Conservation (phyloP, 2,329 filamentous ascomycete species). For the Bisporella sp. region DNA sequence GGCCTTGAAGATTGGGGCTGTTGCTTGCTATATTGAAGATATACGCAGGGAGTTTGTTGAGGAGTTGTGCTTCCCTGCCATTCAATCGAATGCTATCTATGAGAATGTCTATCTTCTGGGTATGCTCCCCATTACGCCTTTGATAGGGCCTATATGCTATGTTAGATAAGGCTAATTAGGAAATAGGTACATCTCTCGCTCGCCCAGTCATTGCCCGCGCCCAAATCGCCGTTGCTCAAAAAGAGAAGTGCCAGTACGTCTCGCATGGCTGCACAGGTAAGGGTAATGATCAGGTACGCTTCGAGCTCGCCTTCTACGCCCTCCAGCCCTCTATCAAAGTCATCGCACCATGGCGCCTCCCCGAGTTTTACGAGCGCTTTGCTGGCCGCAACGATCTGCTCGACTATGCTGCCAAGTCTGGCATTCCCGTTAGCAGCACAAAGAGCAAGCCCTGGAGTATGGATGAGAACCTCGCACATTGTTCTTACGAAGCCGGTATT, state of each 20-base stretch:
- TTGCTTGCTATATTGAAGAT: slow-evolving; percentile 43
- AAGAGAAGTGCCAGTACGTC: slow-evolving; percentile 44
- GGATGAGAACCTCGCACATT: slow-evolving; percentile 70
- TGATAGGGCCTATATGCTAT: neutral
- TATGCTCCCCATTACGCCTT: slow-evolving; percentile 20
- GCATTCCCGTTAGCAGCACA: slow-evolving; percentile 66
- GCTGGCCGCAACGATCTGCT: slow-evolving; percentile 66
- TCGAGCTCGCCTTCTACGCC: slow-evolving; percentile 56
- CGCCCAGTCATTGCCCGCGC: slow-evolving; percentile 64
- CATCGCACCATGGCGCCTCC: slow-evolving; percentile 68
- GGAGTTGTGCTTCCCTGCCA: slow-evolving; percentile 65
- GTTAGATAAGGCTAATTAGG: neutral
- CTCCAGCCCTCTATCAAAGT: slow-evolving; percentile 60
- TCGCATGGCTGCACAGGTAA: slow-evolving; percentile 55
- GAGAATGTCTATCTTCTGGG: slow-evolving; percentile 59
- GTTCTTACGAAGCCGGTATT: slow-evolving; percentile 72
- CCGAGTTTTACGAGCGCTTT: slow-evolving; percentile 65
- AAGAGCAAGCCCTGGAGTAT: slow-evolving; percentile 65
- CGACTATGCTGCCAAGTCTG: slow-evolving; percentile 59
- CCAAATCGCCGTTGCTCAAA: slow-evolving; percentile 56
- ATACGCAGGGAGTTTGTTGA: slow-evolving; percentile 72
- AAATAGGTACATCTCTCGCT: slow-evolving; percentile 52
- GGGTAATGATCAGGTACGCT: slow-evolving; percentile 60
- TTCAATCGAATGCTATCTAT: slow-evolving; percentile 67
- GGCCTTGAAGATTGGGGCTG: slow-evolving; percentile 42